Base-by-base conservation (phyloP, 768 basidiomycete species). In the Boletus edulis region DNA sequence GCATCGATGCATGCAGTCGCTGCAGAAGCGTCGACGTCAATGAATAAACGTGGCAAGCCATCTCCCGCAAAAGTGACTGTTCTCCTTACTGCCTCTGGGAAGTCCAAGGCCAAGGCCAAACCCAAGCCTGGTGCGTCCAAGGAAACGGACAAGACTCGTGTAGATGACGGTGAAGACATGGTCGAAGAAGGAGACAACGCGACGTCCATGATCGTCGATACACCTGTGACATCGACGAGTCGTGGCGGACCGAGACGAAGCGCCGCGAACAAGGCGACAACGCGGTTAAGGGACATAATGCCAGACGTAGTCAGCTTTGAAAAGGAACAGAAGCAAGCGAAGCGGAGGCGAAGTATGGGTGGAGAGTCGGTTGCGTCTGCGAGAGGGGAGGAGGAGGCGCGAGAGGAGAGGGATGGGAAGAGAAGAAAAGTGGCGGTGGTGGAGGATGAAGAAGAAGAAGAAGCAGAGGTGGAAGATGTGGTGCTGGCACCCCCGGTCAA, bases 221-320 rank as follows among this genome's bases (percentile, higher is more conserved):
- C 41, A 5, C 46, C 64, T 1, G 18, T 54, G 14, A 20, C 51
- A 10, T 67, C 62, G 5, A 51, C 47, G 12, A 51, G 51, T 15
- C 68, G 64, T 32, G 46, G 46, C 1, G 64, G 67, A n/a, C 55
- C 53, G 69, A 24, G 76, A 73, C 84, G 78, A 62, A 75, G 72
- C 60, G 93, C 76, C 64, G 82, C 74, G 56, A 84, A 65, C 70
- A 81, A 73, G 51, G 83, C 82, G 10, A 74, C 68, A 4, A 70
- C 72, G 47, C 73, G 72, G 40, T 61, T 83, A 46, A 75, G 73
- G 42, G 73, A 80, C 9, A 74, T 93, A 53, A 92, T 93, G 85
- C 91, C 91, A 0, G 91, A 94, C 60, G 76, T 91, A 3, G 59
- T 85, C 39, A 80, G 75, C 53, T 93, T 78, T 62, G 82, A 91